Percentiles rank a stretch among this genome's conserved stretches.
These are phyloP conservation scores for Porpolomopsis calyptriformis DNA, from an alignment of 768 basidiomycete species.

Conservation along the genomic window DNA sequence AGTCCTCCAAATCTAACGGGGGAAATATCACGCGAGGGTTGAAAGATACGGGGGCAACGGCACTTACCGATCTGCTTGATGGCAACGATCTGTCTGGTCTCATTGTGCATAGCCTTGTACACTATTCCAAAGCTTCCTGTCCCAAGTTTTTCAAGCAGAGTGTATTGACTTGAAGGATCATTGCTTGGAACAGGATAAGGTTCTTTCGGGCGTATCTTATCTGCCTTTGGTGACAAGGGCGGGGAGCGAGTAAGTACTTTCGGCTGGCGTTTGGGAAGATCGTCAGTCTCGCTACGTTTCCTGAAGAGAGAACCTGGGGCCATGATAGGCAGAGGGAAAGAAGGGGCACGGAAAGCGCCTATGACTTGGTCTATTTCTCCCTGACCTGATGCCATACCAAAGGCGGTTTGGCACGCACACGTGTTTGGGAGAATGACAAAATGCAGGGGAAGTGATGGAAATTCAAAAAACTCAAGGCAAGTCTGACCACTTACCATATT, in stretches of 20 bases:
- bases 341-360: not conserved
- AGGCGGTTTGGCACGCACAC: conserved; percentile 12
- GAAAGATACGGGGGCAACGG: not conserved
- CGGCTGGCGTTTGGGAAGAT: conserved; percentile 27
- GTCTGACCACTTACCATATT: conserved; percentile 4
- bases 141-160: conserved; percentile 89
- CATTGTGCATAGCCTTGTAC: conserved; percentile 94
- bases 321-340: conserved; percentile 28
- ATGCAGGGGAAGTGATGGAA: no score
- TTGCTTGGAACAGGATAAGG: conserved; percentile 62
- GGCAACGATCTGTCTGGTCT: conserved; percentile 89
- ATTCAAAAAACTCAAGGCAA: no score
- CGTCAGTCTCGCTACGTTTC: conserved; percentile 30
- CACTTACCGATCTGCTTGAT: conserved; percentile 95
- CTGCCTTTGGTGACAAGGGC: conserved; percentile 39
- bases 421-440: conserved; percentile 4
- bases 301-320: conserved; percentile 36
- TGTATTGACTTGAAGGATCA: conserved; percentile 86
- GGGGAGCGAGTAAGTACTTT: conserved; percentile 35
- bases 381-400: conserved; percentile 16
- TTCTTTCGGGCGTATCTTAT: conserved; percentile 36
- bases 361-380: not conserved
- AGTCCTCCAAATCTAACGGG: conserved; percentile 81
- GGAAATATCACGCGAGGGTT: conserved; percentile 6
- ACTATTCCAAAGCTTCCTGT: conserved; percentile 95